A percentile compares a stretch with the other conserved stretches of the same genome.
phyloP scores from a whole-genome alignment of 768 basidiomycete genomes.

The Pulveroboletus ravenelii region DNA sequence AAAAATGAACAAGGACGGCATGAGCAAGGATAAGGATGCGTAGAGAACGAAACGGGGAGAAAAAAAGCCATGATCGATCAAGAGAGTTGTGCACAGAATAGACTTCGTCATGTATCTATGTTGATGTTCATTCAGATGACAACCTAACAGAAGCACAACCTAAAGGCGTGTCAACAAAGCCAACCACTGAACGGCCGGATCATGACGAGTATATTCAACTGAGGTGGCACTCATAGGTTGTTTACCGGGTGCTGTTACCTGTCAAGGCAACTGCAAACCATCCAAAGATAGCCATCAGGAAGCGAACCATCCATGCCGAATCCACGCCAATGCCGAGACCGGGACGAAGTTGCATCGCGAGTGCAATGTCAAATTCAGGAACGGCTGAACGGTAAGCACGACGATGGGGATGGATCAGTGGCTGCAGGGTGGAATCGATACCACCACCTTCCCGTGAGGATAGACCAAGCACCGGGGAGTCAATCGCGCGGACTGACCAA shows the following conservation, averaged over 20 bases:
- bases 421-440: conserved; percentile 4
- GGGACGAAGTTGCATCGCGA: conserved; percentile 75
- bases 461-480: conserved; percentile 19
- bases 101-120: conserved; percentile 1
- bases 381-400: conserved; percentile 40
- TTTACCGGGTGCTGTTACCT: conserved; percentile 29
- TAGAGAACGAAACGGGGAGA: background rate
- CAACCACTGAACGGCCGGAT: too few relatives aligned
- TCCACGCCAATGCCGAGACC: conserved; percentile 68
- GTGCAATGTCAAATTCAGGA: conserved; percentile 54
- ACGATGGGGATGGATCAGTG: conserved; percentile 19
- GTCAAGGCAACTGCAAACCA: conserved; percentile 65
- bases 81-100: conserved; percentile 6
- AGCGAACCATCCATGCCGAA: conserved; percentile 74
- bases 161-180: background rate
- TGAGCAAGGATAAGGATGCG: background rate
- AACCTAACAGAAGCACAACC: background rate
- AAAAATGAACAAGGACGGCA: background rate
- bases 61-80: background rate
- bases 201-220: too few relatives aligned
- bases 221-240: background rate
- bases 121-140: background rate
- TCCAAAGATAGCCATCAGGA: conserved; percentile 75
- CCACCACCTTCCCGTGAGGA: conserved; percentile 1
- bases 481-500: conserved; percentile 29